Conservation (phyloP, 768 basidiomycete species). For the Russula earlei region DNA sequence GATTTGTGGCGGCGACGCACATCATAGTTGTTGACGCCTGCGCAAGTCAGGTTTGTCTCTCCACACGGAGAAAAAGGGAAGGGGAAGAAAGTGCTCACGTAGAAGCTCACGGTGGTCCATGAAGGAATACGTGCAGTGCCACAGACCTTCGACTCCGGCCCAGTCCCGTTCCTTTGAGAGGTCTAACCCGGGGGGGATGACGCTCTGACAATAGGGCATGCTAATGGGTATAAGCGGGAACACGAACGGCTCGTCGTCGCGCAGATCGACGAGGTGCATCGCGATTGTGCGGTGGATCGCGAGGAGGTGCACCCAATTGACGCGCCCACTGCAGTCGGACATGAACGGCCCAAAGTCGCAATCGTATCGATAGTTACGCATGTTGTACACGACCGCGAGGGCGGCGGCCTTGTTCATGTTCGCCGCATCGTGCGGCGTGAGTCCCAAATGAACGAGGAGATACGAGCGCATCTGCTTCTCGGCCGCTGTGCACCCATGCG, state of each 20-base stretch:
- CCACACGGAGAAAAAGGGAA: no score
- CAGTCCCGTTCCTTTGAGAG: conserved; percentile 38
- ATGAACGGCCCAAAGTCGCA: conserved; percentile 52
- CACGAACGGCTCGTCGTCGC: conserved; percentile 24
- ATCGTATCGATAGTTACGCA: conserved; percentile 43
- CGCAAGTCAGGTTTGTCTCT: background rate
- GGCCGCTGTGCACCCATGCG: conserved; percentile 23
- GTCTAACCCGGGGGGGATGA: conserved; percentile 33
- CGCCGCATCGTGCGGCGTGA: conserved; percentile 38
- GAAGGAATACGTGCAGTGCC: conserved; percentile 59
- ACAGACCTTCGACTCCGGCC: conserved; percentile 50
- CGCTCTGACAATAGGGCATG: conserved; percentile 44
- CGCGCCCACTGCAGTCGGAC: conserved; percentile 31
- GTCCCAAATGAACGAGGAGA: conserved; percentile 49
- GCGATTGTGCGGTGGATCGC: conserved; percentile 48
- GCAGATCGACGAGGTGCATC: conserved; percentile 39
- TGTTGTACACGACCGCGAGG: conserved; percentile 51
- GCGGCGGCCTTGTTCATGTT: conserved; percentile 30
- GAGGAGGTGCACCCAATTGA: conserved; percentile 55
- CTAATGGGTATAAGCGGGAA: conserved; percentile 38
- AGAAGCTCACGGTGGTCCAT: conserved; percentile 59
- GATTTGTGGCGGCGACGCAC: conserved; percentile 14
- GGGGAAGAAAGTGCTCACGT: conserved; percentile 33
- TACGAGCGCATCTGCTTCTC: conserved; percentile 41
- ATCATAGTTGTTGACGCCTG: conserved; percentile 41